Evolutionary conservation across 805 yeast species (phyloP).

Genomic region (Monosporozyma solicola): DNA sequence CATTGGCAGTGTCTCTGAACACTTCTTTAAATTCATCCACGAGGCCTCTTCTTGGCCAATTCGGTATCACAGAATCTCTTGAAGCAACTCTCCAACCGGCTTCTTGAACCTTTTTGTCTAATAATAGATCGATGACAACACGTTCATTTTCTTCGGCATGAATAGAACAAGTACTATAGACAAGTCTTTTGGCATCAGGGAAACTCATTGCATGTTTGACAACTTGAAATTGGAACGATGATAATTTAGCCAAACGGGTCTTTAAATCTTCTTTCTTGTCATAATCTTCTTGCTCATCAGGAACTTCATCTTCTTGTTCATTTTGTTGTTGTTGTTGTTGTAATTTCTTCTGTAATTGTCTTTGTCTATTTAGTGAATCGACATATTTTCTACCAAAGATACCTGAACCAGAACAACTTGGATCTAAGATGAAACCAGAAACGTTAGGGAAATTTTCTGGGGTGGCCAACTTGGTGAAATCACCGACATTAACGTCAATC

Average conservation of each 20-base stretch:
- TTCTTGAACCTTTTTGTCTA: slow-evolving; percentile 51
- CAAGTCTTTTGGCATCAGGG: slow-evolving; percentile 68
- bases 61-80: slow-evolving; percentile 59
- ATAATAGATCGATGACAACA: slow-evolving; percentile 71
- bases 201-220: slow-evolving; percentile 82
- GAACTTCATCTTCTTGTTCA: slow-evolving; percentile 14
- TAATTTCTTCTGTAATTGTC: slow-evolving; percentile 13
- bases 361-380: slow-evolving; percentile 30
- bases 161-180: slow-evolving; percentile 92
- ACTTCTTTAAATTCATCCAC: slow-evolving; percentile 53
- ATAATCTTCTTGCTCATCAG: slow-evolving; percentile 36
- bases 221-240: slow-evolving; percentile 81
- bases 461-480: slow-evolving; percentile 32
- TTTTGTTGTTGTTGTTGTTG: slow-evolving; percentile 8
- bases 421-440: slow-evolving; percentile 84
- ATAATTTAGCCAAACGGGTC: slow-evolving; percentile 48
- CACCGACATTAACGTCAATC: slow-evolving; percentile 44
- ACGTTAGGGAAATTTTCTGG: slow-evolving; percentile 53
- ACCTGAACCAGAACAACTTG: slow-evolving; percentile 97
- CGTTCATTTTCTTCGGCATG: slow-evolving; percentile 91
- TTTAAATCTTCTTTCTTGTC: slow-evolving; percentile 36
- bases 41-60: slow-evolving; percentile 83
- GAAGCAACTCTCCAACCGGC: slow-evolving; percentile 69
- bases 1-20: slow-evolving; percentile 33
- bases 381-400: slow-evolving; percentile 82